A percentile compares a stretch with the other conserved stretches of the same genome.
Conservation (phyloP, 495 filamentous ascomycete species). For the Xylaria scruposa region DNA sequence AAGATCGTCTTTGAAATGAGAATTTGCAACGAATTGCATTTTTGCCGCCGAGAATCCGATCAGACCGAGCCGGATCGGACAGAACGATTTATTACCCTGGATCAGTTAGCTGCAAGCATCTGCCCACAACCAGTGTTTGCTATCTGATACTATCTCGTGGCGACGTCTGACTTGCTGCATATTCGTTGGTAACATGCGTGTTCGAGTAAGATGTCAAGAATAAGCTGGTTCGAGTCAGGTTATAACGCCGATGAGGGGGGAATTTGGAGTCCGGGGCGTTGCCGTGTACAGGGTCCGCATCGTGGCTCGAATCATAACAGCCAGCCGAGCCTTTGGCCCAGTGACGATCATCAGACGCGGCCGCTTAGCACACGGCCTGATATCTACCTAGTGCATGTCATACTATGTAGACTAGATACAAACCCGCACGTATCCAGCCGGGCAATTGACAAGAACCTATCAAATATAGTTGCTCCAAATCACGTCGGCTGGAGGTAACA, state of each 20-base stretch:
- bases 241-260: slow-evolving; percentile 4
- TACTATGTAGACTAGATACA: background rate
- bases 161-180: slow-evolving; percentile 8
- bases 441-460: slow-evolving; percentile 8
- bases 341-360: slow-evolving; percentile 8
- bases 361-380: slow-evolving; percentile 2
- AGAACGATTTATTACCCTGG: background rate
- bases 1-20: background rate
- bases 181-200: slow-evolving; percentile 7
- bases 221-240: background rate
- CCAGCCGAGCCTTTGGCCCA: background rate
- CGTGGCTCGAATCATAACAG: slow-evolving; percentile 23
- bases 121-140: slow-evolving; percentile 12
- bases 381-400: background rate
- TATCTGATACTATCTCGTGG: slow-evolving; percentile 4
- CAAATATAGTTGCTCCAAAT: background rate
- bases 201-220: background rate
- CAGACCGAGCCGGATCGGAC: slow-evolving; percentile 5
- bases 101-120: slow-evolving; percentile 2
- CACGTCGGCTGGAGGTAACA: background rate
- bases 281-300: background rate
- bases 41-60: background rate
- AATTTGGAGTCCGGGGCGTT: slow-evolving; percentile 5
- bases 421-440: background rate
- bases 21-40: background rate